Percentiles rank a stretch among this genome's conserved stretches.
These are phyloP conservation scores for Colletotrichum musicola DNA, from an alignment of 2,329 filamentous ascomycete species.

Conservation along the genomic window DNA sequence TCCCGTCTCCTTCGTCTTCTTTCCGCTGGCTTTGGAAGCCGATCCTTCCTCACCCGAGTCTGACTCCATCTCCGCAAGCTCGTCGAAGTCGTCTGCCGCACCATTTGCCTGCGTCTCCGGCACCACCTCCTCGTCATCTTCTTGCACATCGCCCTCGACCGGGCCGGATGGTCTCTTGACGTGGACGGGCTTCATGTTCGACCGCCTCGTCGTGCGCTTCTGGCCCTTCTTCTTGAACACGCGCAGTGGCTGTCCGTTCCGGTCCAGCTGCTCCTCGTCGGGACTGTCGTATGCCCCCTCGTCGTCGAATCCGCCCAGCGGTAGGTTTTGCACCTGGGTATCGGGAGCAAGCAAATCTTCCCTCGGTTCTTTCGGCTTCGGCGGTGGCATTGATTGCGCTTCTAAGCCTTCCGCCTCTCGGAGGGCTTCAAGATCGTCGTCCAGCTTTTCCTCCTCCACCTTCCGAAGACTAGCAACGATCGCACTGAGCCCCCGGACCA, in stretches of 20 bases:
- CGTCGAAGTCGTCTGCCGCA: conserved; percentile 44
- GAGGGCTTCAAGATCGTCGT: conserved; percentile 81
- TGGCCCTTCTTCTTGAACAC: conserved; percentile 86
- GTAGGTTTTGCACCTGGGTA: conserved; percentile 54
- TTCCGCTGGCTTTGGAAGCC: conserved; percentile 41
- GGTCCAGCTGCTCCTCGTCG: conserved; percentile 62
- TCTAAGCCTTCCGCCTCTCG: conserved; percentile 74
- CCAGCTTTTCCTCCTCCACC: conserved; percentile 74
- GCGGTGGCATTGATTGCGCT: conserved; percentile 41
- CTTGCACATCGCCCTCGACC: conserved; percentile 45
- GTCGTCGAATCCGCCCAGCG: conserved; percentile 74
- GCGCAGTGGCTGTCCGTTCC: conserved; percentile 70
- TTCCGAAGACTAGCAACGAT: conserved; percentile 79
- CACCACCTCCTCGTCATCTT: conserved; percentile 49
- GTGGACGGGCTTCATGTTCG: conserved; percentile 71
- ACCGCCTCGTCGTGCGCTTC: conserved; percentile 80
- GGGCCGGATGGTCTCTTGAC: conserved; percentile 59
- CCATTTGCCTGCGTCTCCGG: conserved; percentile 54
- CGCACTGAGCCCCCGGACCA: conserved; percentile 79
- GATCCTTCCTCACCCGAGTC: conserved; percentile 48
- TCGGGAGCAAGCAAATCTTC: conserved; percentile 59
- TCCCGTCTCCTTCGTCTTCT: conserved; percentile 53
- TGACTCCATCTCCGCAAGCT: conserved; percentile 51
- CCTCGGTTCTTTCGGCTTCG: conserved; percentile 47
- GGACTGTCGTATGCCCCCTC: conserved; percentile 69